Evolutionary conservation across 495 filamentous ascomycete species (phyloP), one percentile per base, ranked within the genome.

Genomic region (Penicillium antarcticum): DNA sequence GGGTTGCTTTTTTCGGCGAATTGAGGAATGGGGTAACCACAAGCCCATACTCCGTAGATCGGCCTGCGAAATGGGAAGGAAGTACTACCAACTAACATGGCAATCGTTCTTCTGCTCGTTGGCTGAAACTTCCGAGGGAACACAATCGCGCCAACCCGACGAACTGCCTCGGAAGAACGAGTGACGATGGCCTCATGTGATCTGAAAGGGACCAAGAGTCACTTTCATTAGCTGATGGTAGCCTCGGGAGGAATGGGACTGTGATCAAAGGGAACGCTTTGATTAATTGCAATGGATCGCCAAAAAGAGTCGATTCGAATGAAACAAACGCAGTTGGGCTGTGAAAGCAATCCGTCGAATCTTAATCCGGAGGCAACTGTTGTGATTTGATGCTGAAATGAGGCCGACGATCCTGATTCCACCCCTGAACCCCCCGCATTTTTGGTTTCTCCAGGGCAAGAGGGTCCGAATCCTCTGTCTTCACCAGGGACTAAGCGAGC

Each of bases 1-100:
- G 10, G 45, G 34, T 47, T 38, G 23, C 45, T 24, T 38, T 18
- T 21, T 17, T 47, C 45, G 45, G 45, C 34, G 34, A 47, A 14
- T 47, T 47, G 11, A 5, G n/a, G 16, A 24, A 34, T 23, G 32
- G 1, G 4, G 11, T 18, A 39, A 23, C 19, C 45, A 12, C 21
- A 16, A 35, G n/a, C 12, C 16, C 14, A 19, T 31, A 29, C 8
- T 29, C 8, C 5, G 2, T 29, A 29, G 26, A 29, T 29, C 26
- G 26, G 26, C 26, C 26, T 29, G 26, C 26, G 26, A 29, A 7
- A 9, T 29, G 26, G 26, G 26, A 29, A 10, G 26, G 26, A 29
- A 2, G 26, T 7, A 29, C 26, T 8, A 2, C 34, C 45, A 26
- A 21, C 14, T 14, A 14, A 38, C 17, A 9, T 26, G 3, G 4